Conservation (phyloP, 495 filamentous ascomycete genomes). For the Tetracladium marchalianum region DNA sequence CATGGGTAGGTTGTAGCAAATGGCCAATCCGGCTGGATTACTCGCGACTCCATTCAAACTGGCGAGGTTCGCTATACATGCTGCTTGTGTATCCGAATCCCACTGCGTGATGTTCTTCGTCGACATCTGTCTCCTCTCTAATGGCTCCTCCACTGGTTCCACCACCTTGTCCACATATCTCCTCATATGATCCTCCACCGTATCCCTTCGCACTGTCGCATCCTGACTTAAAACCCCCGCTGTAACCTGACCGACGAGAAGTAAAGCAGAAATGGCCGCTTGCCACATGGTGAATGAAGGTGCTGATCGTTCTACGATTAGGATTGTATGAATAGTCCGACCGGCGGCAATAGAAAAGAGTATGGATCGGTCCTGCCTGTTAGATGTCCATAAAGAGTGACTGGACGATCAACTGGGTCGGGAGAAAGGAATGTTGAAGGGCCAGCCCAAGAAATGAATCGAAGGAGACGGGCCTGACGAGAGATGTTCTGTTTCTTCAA, state of each 20-base stretch:
- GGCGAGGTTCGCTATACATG: constrained; percentile 39
- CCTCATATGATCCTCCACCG: constrained; percentile 14
- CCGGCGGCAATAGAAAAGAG: constrained; percentile 1
- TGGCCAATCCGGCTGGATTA: constrained; percentile 63
- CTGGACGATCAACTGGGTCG: constrained; percentile 8
- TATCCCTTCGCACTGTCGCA: constrained; percentile 7
- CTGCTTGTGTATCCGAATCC: constrained; percentile 38
- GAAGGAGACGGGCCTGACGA: constrained; percentile 12
- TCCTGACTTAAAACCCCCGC: constrained; percentile 10
- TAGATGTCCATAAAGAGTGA: constrained; percentile 12
- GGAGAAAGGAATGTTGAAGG: constrained; percentile 16
- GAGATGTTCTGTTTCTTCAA: constrained; percentile 23
- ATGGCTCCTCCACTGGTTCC: constrained; percentile 9
- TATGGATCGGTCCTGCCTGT: constrained; percentile 9
- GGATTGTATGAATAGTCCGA: constrained; percentile 10
- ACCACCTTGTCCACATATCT: constrained; percentile 19
- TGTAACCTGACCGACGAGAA: constrained; percentile 13
- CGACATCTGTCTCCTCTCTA: constrained; percentile 18
- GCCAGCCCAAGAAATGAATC: constrained; percentile 20
- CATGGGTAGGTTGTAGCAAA: constrained; percentile 65
- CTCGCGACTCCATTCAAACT: constrained; percentile 34
- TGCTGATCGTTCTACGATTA: not conserved
- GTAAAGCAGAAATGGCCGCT: constrained; percentile 9
- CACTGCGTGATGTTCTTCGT: constrained; percentile 31
- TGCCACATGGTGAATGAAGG: constrained; percentile 12